Conservation (phyloP, 441 rosid species). For the Pelargonium fulgidum region DNA sequence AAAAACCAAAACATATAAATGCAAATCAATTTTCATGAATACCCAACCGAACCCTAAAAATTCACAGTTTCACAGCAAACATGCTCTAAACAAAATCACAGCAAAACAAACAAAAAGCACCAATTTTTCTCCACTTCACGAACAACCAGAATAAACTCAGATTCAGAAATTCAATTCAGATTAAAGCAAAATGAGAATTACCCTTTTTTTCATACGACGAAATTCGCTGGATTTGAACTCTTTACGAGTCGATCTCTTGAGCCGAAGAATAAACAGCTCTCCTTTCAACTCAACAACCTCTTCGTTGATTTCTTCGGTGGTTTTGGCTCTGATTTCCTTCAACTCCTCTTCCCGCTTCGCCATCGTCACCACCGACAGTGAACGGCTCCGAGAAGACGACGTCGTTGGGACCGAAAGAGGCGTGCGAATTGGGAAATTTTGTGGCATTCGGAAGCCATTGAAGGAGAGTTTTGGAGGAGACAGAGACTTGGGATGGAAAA, state of each 20-base stretch:
- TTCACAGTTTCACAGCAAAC: too few relatives aligned
- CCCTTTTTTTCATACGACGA: conserved; percentile 79
- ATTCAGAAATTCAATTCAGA: background rate
- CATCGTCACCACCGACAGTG: conserved; percentile 57
- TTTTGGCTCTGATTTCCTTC: conserved; percentile 63
- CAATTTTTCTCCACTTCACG: background rate
- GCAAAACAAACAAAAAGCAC: background rate
- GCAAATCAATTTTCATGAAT: too few relatives aligned
- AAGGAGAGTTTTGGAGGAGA: conserved; percentile 37
- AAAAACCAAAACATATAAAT: too few relatives aligned
- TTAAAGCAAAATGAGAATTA: conserved; percentile 20
- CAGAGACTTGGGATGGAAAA: conserved; percentile 30
- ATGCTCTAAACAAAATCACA: background rate
- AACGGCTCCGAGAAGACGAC: conserved; percentile 23
- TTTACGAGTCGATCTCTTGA: conserved; percentile 68
- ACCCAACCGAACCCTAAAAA: too few relatives aligned
- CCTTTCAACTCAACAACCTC: conserved; percentile 84
- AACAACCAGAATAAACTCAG: conserved; percentile 4
- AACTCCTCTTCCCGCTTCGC: conserved; percentile 72
- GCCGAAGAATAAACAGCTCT: conserved; percentile 85
- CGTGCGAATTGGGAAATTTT: conserved; percentile 22
- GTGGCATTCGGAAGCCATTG: conserved; percentile 44
- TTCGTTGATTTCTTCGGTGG: conserved; percentile 68
- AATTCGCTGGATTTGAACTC: conserved; percentile 93
- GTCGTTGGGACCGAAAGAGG: conserved; percentile 18